Conservation (phyloP, 2,329 filamentous ascomycete genomes). For the Trichoderma hamatum region DNA sequence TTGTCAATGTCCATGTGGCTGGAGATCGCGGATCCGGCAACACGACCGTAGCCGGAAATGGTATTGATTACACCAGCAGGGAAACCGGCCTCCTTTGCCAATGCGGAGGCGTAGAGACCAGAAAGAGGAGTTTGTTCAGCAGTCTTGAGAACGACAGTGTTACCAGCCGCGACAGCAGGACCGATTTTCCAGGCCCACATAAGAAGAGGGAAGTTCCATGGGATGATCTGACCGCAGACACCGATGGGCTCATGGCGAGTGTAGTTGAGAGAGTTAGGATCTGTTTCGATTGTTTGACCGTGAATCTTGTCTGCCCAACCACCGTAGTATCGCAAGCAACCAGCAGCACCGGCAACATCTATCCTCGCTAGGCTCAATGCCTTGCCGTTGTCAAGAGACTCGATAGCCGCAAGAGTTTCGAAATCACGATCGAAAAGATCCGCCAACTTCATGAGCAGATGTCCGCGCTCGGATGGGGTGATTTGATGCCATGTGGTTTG, state of each 20-base stretch:
- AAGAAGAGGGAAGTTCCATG: conserved; percentile 84
- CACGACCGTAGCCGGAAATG: conserved; percentile 75
- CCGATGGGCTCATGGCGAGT: conserved; percentile 74
- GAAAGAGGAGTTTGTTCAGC: conserved; percentile 44
- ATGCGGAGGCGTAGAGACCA: conserved; percentile 23
- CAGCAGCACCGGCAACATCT: conserved; percentile 58
- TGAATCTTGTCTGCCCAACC: conserved; percentile 92
- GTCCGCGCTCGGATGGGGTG: conserved; percentile 71
- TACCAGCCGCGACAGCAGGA: conserved; percentile 72
- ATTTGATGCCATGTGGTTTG: conserved; percentile 70
- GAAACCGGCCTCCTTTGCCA: conserved; percentile 72
- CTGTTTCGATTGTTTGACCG: conserved; percentile 83
- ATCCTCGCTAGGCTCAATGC: conserved; percentile 78
- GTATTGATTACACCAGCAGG: conserved; percentile 78
- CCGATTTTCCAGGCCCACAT: conserved; percentile 85
- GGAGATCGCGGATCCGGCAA: conserved; percentile 75
- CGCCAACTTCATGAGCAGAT: conserved; percentile 73
- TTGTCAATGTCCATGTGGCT: conserved; percentile 82
- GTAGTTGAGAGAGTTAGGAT: conserved; percentile 73
- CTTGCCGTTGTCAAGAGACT: conserved; percentile 89
- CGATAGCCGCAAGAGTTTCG: conserved; percentile 76
- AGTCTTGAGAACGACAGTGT: conserved; percentile 73
- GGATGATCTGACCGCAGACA: conserved; percentile 85
- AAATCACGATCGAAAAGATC: conserved; percentile 77
- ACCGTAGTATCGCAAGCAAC: conserved; percentile 76